Evolutionary conservation across 2,329 filamentous ascomycete genomes (phyloP).

Genomic region (Neonectria ditissima): DNA sequence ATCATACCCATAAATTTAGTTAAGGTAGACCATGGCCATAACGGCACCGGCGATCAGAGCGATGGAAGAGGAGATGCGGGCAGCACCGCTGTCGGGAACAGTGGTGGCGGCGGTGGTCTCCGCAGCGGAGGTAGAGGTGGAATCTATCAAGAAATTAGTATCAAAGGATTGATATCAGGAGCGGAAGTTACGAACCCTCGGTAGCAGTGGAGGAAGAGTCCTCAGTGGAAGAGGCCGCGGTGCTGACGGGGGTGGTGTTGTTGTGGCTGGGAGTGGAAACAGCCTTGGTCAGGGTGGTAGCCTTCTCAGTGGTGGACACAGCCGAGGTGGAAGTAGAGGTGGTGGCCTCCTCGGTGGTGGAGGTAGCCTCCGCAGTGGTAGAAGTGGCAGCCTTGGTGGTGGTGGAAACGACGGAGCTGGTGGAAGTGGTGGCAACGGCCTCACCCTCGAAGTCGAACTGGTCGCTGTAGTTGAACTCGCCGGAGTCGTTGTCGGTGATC

Average conservation of each 20-base stretch:
- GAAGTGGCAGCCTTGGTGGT: slow-evolving; percentile 25
- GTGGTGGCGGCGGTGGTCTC: slow-evolving; percentile 36
- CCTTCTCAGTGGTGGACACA: slow-evolving; percentile 23
- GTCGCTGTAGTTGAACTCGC: slow-evolving; percentile 48
- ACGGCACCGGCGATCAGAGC: slow-evolving; percentile 50
- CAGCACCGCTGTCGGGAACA: slow-evolving; percentile 46
- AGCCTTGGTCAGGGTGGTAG: slow-evolving; percentile 34
- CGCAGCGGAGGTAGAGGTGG: slow-evolving; percentile 22
- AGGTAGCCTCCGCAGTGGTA: slow-evolving; percentile 23
- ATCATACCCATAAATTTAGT: slow-evolving; percentile 43
- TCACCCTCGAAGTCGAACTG: slow-evolving; percentile 48
- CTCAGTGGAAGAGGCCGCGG: slow-evolving; percentile 29
- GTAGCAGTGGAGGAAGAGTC: slow-evolving; percentile 13
- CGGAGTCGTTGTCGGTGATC: slow-evolving; percentile 46
- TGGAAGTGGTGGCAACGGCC: slow-evolving; percentile 29
- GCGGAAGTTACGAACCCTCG: slow-evolving; percentile 15
- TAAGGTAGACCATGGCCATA: slow-evolving; percentile 50
- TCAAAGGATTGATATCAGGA: fast-evolving
- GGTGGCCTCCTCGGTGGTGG: slow-evolving; percentile 35
- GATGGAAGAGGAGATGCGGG: slow-evolving; percentile 48
- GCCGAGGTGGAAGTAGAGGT: slow-evolving; percentile 32
- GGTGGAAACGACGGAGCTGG: slow-evolving; percentile 26
- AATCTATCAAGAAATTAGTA: slow-evolving; percentile 13
- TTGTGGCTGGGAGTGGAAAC: slow-evolving; percentile 28
- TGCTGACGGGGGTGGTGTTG: slow-evolving; percentile 28